A percentile compares a stretch with the other conserved stretches of the same genome.
Evolutionary conservation across 2,329 filamentous ascomycete species (phyloP).

Genomic region (Raffaelea deltoideospora): DNA sequence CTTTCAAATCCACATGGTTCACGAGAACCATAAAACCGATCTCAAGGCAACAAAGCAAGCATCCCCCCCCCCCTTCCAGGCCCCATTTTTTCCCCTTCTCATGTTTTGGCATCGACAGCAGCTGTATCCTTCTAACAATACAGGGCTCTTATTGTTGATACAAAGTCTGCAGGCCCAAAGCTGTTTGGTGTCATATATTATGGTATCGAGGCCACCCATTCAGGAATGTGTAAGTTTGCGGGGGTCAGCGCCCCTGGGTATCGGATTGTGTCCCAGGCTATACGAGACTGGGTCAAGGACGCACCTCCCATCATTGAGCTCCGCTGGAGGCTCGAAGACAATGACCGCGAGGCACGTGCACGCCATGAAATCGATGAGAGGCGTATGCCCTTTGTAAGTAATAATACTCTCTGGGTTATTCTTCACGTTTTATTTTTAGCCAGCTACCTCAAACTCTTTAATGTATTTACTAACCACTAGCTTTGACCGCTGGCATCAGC

Average conservation of each 20-base stretch:
- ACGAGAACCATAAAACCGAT: constrained; percentile 59
- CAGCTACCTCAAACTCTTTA: no score
- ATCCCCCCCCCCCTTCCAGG: not conserved
- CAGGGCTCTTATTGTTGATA: constrained; percentile 49
- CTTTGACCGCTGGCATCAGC: no score
- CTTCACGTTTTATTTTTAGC: no score
- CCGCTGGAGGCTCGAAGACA: constrained; percentile 46
- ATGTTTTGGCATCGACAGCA: not conserved
- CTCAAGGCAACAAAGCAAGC: constrained; percentile 42
- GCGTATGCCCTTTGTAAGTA: constrained; percentile 24
- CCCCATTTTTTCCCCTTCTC: not conserved
- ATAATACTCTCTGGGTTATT: not conserved
- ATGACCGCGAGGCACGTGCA: constrained; percentile 29
- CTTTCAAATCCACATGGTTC: constrained; percentile 62
- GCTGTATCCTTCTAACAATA: constrained; percentile 2
- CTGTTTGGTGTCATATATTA: constrained; percentile 56
- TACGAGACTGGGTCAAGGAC: constrained; percentile 36
- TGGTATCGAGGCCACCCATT: constrained; percentile 61
- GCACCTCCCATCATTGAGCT: constrained; percentile 37
- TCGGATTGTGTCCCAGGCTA: constrained; percentile 29
- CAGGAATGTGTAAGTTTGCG: constrained; percentile 58
- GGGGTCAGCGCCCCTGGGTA: constrained; percentile 51
- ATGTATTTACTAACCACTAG: no score
- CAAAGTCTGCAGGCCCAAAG: constrained; percentile 52
- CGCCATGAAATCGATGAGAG: constrained; percentile 30